A percentile compares a stretch with the other conserved stretches of the same genome.
These are phyloP conservation scores for Sclerotinia trifoliorum DNA, from an alignment of 2,329 filamentous ascomycete genomes.

Conservation along the genomic window DNA sequence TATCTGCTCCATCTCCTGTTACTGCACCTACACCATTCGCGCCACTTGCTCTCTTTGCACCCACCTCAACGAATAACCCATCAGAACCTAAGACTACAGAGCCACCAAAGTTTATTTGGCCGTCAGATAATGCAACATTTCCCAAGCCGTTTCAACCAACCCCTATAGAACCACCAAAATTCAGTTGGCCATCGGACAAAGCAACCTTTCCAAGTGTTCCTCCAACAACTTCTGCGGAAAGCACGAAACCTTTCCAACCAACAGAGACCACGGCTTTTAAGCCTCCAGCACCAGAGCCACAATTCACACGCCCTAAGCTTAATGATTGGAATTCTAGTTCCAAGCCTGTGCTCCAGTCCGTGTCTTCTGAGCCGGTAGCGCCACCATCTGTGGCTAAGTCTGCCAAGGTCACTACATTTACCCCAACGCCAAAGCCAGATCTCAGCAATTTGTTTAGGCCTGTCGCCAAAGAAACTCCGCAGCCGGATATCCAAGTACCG, in stretches of 20 bases:
- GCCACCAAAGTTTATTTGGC: slow-evolving; percentile 15
- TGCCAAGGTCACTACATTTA: background rate
- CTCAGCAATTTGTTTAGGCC: background rate
- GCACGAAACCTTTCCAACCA: background rate
- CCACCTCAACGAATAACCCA: background rate
- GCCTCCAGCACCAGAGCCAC: background rate
- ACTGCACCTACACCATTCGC: background rate
- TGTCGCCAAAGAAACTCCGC: background rate
- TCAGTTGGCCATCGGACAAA: slow-evolving; percentile 12
- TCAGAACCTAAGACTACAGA: background rate
- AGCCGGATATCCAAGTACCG: background rate
- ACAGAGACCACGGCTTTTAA: background rate
- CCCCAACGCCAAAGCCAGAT: background rate
- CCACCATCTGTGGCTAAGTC: background rate
- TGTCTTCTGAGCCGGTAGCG: background rate
- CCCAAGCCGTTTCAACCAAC: background rate
- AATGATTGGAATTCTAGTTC: slow-evolving; percentile 8
- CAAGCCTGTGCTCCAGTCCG: slow-evolving; percentile 8
- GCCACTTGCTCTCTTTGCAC: background rate
- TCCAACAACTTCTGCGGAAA: background rate
- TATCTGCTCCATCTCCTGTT: background rate
- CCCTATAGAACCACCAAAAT: background rate
- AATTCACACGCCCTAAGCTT: slow-evolving; percentile 2
- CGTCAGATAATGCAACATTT: background rate
- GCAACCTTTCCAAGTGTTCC: background rate